Evolutionary conservation across 2,329 filamentous ascomycete genomes (phyloP).

Genomic region (Phoma sp.): DNA sequence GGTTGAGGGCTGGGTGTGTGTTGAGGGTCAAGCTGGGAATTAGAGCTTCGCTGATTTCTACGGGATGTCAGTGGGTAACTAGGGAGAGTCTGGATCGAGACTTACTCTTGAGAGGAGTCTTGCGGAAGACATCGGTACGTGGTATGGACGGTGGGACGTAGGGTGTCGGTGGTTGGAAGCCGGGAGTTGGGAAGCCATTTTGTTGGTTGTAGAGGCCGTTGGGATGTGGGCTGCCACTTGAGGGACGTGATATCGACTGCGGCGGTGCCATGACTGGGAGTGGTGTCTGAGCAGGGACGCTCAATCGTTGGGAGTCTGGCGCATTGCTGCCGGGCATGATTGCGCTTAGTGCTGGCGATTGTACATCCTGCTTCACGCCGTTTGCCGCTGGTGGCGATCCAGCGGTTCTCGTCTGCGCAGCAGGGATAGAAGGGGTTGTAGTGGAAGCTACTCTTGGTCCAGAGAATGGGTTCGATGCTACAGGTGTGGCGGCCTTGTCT

Average conservation of each 20-base stretch:
- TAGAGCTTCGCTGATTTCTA: conserved; percentile 63
- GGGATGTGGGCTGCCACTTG: conserved; percentile 55
- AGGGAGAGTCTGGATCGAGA: neutral
- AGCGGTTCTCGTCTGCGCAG: conserved; percentile 40
- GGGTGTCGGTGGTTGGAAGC: conserved; percentile 43
- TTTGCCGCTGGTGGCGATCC: conserved; percentile 44
- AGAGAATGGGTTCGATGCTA: conserved; percentile 38
- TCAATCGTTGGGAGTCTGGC: conserved; percentile 42
- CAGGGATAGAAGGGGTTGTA: conserved; percentile 29
- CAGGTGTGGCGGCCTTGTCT: conserved; percentile 37
- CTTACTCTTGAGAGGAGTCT: conserved; percentile 57
- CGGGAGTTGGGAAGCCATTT: conserved; percentile 30
- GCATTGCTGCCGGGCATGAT: conserved; percentile 48
- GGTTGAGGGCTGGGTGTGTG: conserved; percentile 71
- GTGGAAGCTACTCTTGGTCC: conserved; percentile 34
- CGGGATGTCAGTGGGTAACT: conserved; percentile 25
- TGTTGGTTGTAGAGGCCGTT: conserved; percentile 37
- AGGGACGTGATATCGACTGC: conserved; percentile 40
- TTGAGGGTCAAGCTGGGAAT: conserved; percentile 71
- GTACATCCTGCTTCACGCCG: conserved; percentile 50
- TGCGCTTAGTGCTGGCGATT: conserved; percentile 54
- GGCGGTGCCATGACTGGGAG: conserved; percentile 52
- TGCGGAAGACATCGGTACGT: conserved; percentile 43
- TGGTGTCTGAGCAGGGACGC: conserved; percentile 41
- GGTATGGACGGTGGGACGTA: conserved; percentile 39